phyloP scores from a whole-genome alignment of 2,329 filamentous ascomycete genomes.

The Aspergillus neoniger region DNA sequence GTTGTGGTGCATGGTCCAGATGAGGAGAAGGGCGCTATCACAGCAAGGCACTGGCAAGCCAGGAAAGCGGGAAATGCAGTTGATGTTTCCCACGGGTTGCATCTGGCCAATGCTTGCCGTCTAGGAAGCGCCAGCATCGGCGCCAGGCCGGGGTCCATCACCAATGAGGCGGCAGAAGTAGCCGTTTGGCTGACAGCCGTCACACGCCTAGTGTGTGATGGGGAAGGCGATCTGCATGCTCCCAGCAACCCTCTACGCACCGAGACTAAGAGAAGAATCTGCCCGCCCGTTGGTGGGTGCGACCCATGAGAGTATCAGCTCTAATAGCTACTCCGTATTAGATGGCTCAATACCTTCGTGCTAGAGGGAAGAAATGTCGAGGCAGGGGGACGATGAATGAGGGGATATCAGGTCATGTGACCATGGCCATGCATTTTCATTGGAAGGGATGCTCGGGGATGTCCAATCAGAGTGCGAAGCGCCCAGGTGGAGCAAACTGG shows the following conservation, averaged over 20 bases:
- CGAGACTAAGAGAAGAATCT: conserved; percentile 7
- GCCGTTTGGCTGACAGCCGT: conserved; percentile 28
- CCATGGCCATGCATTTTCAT: too few relatives aligned
- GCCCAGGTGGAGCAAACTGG: conserved; percentile 6
- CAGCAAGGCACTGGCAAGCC: conserved; percentile 22
- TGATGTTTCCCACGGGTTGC: conserved; percentile 33
- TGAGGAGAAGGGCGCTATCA: conserved; percentile 33
- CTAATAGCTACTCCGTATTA: too few relatives aligned
- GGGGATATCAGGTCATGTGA: too few relatives aligned
- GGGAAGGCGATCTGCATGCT: conserved; percentile 32
- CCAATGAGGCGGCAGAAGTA: conserved; percentile 31
- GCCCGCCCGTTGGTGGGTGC: not conserved
- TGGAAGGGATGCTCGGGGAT: not conserved
- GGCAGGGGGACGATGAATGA: too few relatives aligned
- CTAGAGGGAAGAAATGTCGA: too few relatives aligned
- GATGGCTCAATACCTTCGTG: too few relatives aligned
- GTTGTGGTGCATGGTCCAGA: conserved; percentile 23
- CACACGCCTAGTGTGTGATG: conserved; percentile 41
- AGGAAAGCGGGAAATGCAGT: conserved; percentile 22
- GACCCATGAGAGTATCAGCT: not conserved
- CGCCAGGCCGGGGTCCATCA: conserved; percentile 21
- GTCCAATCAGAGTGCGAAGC: conserved; percentile 13
- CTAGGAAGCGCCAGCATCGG: conserved; percentile 37
- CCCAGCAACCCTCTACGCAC: not conserved
- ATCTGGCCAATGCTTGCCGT: conserved; percentile 38